These are phyloP conservation scores for Dactylis glomerata DNA, from an alignment of 176 grass and related monocot genomes.

Conservation along the genomic window DNA sequence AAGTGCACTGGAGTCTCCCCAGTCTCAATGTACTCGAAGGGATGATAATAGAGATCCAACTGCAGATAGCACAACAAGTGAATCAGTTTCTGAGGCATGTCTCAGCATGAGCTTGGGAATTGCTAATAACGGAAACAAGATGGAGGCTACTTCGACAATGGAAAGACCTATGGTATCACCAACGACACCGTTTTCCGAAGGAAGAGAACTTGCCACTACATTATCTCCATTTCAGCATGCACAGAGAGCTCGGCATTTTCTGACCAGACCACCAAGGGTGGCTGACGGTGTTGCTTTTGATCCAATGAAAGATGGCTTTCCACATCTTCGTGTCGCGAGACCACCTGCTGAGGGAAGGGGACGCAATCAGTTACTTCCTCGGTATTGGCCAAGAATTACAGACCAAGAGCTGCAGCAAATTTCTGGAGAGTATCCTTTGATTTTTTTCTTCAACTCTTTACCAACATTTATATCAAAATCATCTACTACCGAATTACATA, in stretches of 20 bases:
- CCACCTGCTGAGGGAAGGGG: constrained; percentile 90
- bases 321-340: constrained; percentile 91
- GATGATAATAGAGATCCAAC: constrained; percentile 59
- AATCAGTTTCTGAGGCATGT: constrained; percentile 67
- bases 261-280: constrained; percentile 56
- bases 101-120: constrained; percentile 80
- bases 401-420: constrained; percentile 99
- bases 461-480: not conserved
- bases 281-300: constrained; percentile 55
- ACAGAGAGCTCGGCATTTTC: constrained; percentile 66
- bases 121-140: constrained; percentile 51
- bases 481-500: not conserved
- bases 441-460: constrained; percentile 11
- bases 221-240: constrained; percentile 60
- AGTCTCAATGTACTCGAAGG: constrained; percentile 49
- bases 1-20: constrained; percentile 57
- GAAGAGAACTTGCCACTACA: constrained; percentile 49
- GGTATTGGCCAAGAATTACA: constrained; percentile 99
- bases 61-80: constrained; percentile 53
- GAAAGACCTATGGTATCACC: constrained; percentile 62
- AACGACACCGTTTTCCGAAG: constrained; percentile 44
- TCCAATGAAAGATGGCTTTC: constrained; percentile 63
- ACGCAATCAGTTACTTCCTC: constrained; percentile 91
- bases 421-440: constrained; percentile 98
- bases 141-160: constrained; percentile 49